Evolutionary conservation across 1,284 basidiomycete species (phyloP).

Genomic region (Malassezia vespertilionis): DNA sequence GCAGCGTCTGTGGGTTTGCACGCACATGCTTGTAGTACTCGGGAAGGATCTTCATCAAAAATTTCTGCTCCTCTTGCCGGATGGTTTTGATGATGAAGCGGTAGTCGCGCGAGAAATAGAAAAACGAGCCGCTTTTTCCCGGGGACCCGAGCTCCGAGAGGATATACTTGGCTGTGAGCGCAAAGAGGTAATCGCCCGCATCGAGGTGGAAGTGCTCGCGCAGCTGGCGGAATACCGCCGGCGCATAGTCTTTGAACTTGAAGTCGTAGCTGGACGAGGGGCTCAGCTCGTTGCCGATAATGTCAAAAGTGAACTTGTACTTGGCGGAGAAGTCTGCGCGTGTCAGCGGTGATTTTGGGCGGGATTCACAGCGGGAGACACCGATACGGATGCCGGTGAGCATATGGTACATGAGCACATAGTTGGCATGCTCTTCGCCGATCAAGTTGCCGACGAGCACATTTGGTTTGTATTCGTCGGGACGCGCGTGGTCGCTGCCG

Average conservation of each 20-base stretch:
- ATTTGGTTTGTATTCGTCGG: constrained; percentile 22
- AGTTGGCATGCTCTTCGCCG: constrained; percentile 92
- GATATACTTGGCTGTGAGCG: constrained; percentile 93
- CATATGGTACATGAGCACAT: constrained; percentile 99
- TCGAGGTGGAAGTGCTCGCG: constrained; percentile 90
- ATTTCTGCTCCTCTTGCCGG: constrained; percentile 84
- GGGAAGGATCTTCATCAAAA: constrained; percentile 71
- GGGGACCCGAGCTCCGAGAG: constrained; percentile 95
- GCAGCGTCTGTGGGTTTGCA: constrained; percentile 80
- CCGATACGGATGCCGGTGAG: constrained; percentile 92
- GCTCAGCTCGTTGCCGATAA: constrained; percentile 90
- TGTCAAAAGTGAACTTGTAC: constrained; percentile 96
- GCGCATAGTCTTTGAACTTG: constrained; percentile 99
- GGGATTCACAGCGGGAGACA: constrained; percentile 89
- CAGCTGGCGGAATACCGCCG: constrained; percentile 90
- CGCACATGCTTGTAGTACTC: constrained; percentile 79
- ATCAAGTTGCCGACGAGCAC: constrained; percentile 88
- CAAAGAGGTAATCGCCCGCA: constrained; percentile 90
- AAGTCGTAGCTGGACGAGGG: constrained; percentile 92
- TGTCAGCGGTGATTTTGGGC: constrained; percentile 71
- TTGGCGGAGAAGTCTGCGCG: constrained; percentile 76
- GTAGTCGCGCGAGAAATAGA: constrained; percentile 97
- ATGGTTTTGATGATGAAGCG: constrained; percentile 99
- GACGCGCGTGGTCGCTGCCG: constrained; percentile 18
- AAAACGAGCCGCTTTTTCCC: constrained; percentile 95